Base-by-base conservation (phyloP, 768 basidiomycete genomes). In the Mrakia frigida region DNA sequence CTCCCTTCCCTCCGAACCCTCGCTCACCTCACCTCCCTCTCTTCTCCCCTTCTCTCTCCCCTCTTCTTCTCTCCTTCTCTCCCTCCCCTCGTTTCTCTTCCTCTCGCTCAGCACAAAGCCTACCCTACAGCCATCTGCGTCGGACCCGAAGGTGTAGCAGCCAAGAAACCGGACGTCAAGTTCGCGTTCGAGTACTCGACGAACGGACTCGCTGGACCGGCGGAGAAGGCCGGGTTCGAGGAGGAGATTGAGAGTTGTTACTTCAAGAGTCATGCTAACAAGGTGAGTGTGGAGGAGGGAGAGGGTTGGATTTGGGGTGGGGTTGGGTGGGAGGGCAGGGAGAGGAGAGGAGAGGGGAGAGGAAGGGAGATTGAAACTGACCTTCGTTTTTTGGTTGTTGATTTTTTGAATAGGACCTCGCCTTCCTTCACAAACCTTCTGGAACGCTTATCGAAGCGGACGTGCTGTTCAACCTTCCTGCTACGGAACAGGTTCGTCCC, bases 391-490 rank as follows among this genome's bases (percentile, higher is more conserved):
- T 23, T 33, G 16, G 46, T 52, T 4, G 31, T 25, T 25, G 14
- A 35, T 43, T 41, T 63, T 28, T 28, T 37, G 33, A 9, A 59
- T 37, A 91, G 81, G 93, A 95, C 73, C 88, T 94, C 21, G 91
- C 92, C 0, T 93, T 92, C 83, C 87, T 90, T 76, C 93, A 96
- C 80, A 83, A 85, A 18, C 85, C 87, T 0, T 90, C 89, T 21
- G 91, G 89, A 81, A 88, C 90, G 0, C 84, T 95, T 63, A 87
- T 95, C 65, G 86, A 90, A 82, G 94, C 92, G 2, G 94, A 97
- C 82, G 84, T 95, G 61, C 82, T 95, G 3, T 88, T 93, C 85
- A 94, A 94, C 84, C 85, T 95, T 18, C 92, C 93, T 0, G 85
- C 88, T 6, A 89, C 82, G 2, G 93, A 95, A 82, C 92, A 94